Conservation (phyloP, 495 filamentous ascomycete species). For the Penicillium pancosmium region DNA sequence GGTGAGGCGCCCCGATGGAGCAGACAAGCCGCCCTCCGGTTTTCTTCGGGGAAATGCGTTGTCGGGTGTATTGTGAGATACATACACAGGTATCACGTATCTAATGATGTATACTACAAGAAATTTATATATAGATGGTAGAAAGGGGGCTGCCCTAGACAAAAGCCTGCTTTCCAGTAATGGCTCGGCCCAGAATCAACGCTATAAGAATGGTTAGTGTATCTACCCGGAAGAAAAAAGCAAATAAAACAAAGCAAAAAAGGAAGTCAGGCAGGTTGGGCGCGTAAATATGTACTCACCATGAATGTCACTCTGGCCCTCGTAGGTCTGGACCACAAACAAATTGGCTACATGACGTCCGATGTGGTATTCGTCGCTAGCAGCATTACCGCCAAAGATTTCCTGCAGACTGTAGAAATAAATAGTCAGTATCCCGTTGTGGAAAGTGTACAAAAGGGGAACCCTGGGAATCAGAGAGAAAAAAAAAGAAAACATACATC, state of each 20-base stretch:
- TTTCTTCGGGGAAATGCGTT: conserved; percentile 6
- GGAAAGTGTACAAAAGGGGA: no score
- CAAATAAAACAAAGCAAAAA: conserved; percentile 3
- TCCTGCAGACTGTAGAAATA: conserved; percentile 70
- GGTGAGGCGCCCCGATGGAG: conserved; percentile 28
- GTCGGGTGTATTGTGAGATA: neutral
- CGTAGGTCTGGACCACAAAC: conserved; percentile 97
- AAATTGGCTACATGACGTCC: conserved; percentile 94
- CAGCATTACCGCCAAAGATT: conserved; percentile 95
- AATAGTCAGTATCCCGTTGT: conserved; percentile 11
- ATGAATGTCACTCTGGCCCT: conserved; percentile 96
- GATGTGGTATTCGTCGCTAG: conserved; percentile 94
- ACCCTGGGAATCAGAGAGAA: no score
- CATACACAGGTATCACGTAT: neutral
- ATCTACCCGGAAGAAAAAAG: conserved; percentile 6
- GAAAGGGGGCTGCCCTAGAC: conserved; percentile 38
- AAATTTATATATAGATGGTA: neutral
- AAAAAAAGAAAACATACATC: conserved; percentile 49
- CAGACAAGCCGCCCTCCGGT: conserved; percentile 17
- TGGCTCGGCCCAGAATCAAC: conserved; percentile 69
- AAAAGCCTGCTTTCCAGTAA: conserved; percentile 72
- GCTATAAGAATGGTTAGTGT: conserved; percentile 34
- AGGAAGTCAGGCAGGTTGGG: conserved; percentile 13
- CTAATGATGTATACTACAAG: neutral
- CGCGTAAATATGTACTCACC: conserved; percentile 56